Evolutionary conservation across 805 yeast genomes (phyloP).

Genomic region (Ogataea pini): DNA sequence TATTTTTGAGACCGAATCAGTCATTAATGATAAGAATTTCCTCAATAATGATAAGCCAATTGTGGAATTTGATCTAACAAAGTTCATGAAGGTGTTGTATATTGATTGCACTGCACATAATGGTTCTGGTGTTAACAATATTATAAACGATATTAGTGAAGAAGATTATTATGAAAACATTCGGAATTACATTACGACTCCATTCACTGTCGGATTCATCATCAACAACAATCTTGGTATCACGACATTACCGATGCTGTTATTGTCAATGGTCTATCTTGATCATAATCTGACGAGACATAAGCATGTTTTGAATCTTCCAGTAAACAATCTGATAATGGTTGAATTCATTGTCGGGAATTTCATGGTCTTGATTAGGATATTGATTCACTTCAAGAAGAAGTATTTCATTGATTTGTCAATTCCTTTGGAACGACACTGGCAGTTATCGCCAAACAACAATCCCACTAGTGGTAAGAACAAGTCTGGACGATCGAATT

Average conservation of each 20-base stretch:
- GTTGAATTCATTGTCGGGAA: conserved; percentile 46
- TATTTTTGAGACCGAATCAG: conserved; percentile 28
- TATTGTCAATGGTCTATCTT: conserved; percentile 34
- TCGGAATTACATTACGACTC: conserved; percentile 22
- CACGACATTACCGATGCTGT: conserved; percentile 49
- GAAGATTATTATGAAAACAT: conserved; percentile 26
- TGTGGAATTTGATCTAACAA: conserved; percentile 28
- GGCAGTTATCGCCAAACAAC: conserved; percentile 15
- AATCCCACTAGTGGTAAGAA: conserved; percentile 3
- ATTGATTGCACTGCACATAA: conserved; percentile 19
- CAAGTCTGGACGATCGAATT: conserved; percentile 5
- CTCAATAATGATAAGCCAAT: conserved; percentile 28
- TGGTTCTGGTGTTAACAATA: neutral
- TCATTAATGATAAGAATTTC: conserved; percentile 23
- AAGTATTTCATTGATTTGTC: conserved; percentile 28
- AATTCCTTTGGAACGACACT: conserved; percentile 23
- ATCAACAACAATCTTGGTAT: conserved; percentile 56
- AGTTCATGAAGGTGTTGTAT: conserved; percentile 15
- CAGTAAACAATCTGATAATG: conserved; percentile 36
- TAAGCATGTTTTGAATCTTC: conserved; percentile 34
- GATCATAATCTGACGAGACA: conserved; percentile 32
- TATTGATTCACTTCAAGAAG: conserved; percentile 38
- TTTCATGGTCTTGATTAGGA: conserved; percentile 45
- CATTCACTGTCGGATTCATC: conserved; percentile 29
- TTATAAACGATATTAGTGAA: conserved; percentile 18